Conservation (phyloP, 768 basidiomycete genomes). For the Megacollybia marginata region DNA sequence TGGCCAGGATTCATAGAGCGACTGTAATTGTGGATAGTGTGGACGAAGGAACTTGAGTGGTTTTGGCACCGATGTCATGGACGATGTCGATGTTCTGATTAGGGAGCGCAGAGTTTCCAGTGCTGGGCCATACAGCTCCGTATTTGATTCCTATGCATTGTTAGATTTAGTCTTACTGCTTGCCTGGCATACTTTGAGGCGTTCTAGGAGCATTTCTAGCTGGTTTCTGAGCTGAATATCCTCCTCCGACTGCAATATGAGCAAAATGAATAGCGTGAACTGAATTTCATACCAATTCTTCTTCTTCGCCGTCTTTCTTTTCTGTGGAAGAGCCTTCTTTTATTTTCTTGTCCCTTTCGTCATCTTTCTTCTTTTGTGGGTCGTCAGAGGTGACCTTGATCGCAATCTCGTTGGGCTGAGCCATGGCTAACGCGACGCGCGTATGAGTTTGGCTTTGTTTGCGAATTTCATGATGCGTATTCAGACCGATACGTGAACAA, state of each 20-base stretch:
- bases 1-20: conserved; percentile 76
- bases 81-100: conserved; percentile 93
- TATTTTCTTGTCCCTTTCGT: conserved; percentile 40
- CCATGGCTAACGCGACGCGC: conserved; percentile 57
- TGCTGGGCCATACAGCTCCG: conserved; percentile 77
- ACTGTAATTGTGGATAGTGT: conserved; percentile 82
- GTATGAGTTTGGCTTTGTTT: conserved; percentile 13
- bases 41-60: conserved; percentile 97
- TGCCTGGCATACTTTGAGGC: conserved; percentile 62
- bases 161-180: conserved; percentile 7
- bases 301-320: conserved; percentile 50
- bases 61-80: conserved; percentile 99
- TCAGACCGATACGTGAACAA: no score
- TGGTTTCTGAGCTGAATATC: conserved; percentile 90
- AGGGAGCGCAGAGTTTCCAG: conserved; percentile 90
- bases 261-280: background rate
- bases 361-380: conserved; percentile 53
- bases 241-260: conserved; percentile 72
- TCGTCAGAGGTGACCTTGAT: conserved; percentile 68
- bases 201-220: conserved; percentile 94
- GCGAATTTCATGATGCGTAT: no score
- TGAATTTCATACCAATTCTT: conserved; percentile 64
- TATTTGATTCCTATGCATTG: conserved; percentile 72
- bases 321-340: conserved; percentile 50
- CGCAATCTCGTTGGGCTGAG: conserved; percentile 49